Base-by-base conservation (phyloP, 2,329 filamentous ascomycete species). In the Aspergillus ustus region DNA sequence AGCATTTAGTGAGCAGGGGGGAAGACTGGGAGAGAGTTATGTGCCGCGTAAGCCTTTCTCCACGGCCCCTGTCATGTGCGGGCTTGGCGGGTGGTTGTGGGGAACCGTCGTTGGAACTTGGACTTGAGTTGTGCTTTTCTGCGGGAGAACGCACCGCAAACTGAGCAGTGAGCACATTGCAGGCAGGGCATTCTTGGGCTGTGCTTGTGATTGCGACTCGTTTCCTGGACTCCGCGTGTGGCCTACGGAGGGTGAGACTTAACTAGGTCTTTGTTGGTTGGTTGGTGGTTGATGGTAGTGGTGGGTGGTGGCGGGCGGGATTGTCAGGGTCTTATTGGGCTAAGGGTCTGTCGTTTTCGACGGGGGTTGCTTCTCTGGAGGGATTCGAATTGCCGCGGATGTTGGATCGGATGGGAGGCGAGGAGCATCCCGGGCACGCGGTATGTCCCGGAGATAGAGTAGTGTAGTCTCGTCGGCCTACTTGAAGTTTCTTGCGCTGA, bases 11-110 rank as follows among this genome's bases (percentile, higher is more conserved):
- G 53, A 57, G 61, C 61, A 63, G 59, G 55, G 56, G 49, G 53
- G 45, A 17, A 29, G 25, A 22, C 20, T n/a, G 17, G n/a, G n/a
- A 46, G 40, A 56, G 37, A 45, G 40, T 50, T 59, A 62, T 62
- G 64, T 65, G 66, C 66, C 66, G 66, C 66, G 66, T 68, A 63
- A 68, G 66, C 66, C 65, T 51, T 64, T 64, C 66, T 61, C 66
- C 66, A 68, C 60, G 17, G 28, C 65, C 63, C 62, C 63, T 68
- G 63, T 68, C 66, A 68, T 67, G 66, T 67, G 65, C 57, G 64
- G 63, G 22, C 65, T 68, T 66, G 66, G 66, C 65, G 20, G 37
- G 46, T 17, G 45, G 53, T 57, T 63, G 66, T 66, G 64, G 66
- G 61, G 62, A 66, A 22, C 19, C 34, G 48, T 50, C 25, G 46